Conservation (phyloP, 306 rosid genomes). For the Citrullus amarus region DNA sequence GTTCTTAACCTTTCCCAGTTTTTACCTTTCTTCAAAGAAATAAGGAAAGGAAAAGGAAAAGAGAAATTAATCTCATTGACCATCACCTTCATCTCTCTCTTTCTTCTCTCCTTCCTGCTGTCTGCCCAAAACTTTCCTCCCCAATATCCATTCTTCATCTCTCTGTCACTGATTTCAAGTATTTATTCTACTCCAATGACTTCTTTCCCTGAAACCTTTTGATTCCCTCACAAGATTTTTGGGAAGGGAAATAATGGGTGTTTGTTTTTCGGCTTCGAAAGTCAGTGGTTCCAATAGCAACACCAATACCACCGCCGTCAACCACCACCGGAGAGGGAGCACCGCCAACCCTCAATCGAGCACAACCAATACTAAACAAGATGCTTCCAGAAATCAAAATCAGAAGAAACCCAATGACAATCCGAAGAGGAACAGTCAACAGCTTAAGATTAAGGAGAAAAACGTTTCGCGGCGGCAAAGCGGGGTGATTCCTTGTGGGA, state of each 20-base stretch:
- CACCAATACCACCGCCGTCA: background rate
- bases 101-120: constrained; percentile 68
- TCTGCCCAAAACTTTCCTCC: constrained; percentile 47
- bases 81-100: constrained; percentile 23
- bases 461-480: constrained; percentile 16
- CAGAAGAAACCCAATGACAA: constrained; percentile 23
- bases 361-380: constrained; percentile 3
- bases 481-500: constrained; percentile 62
- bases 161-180: background rate
- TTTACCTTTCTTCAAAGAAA: background rate
- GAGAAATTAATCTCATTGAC: constrained; percentile 49
- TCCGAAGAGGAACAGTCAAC: constrained; percentile 19
- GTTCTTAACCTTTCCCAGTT: background rate
- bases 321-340: constrained; percentile 1
- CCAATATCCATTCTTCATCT: background rate
- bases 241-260: constrained; percentile 31
- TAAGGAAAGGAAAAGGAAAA: background rate
- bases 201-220: constrained; percentile 14
- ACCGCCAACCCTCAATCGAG: background rate
- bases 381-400: constrained; percentile 16
- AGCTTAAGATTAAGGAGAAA: constrained; percentile 26
- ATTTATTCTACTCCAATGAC: constrained; percentile 7
- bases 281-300: constrained; percentile 44
- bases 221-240: background rate
- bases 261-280: constrained; percentile 40